These are phyloP conservation scores for Debaryomyces psychrophilus DNA, from an alignment of 1,139 yeast species.

Conservation along the genomic window DNA sequence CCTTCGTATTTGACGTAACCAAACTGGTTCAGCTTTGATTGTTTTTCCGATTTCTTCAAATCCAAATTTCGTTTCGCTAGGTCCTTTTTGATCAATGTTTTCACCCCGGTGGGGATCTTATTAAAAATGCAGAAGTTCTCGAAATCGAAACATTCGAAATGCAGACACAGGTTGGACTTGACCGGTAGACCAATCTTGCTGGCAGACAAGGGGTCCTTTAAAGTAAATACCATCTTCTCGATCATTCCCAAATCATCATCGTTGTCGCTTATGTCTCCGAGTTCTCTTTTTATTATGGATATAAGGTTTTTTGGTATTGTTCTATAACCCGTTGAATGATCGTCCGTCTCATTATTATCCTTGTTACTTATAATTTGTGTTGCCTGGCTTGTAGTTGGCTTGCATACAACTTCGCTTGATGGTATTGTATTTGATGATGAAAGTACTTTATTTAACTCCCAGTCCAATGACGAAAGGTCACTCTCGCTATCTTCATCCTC, in stretches of 20 bases:
- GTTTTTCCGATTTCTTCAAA: conserved; percentile 24
- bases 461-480: conserved; percentile 15
- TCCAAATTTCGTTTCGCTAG: conserved; percentile 30
- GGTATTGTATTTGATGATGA: conserved; percentile 6
- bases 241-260: conserved; percentile 31
- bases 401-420: not conserved
- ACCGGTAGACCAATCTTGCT: conserved; percentile 45
- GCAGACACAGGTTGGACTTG: conserved; percentile 40
- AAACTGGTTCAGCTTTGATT: not conserved
- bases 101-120: conserved; percentile 36
- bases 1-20: conserved; percentile 3
- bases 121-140: conserved; percentile 46
- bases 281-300: conserved; percentile 26
- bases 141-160: conserved; percentile 53
- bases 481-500: conserved; percentile 11
- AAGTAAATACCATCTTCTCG: conserved; percentile 32
- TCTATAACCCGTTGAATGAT: conserved; percentile 20
- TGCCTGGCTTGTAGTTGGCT: not conserved
- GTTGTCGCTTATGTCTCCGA: conserved; percentile 23
- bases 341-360: not conserved
- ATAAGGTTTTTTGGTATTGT: conserved; percentile 31
- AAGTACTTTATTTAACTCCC: conserved; percentile 14
- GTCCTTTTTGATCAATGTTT: conserved; percentile 30
- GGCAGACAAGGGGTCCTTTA: conserved; percentile 39
- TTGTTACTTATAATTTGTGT: not conserved